Evolutionary conservation across 495 filamentous ascomycete genomes (phyloP).

Genomic region (Elaphomyces granulatus): DNA sequence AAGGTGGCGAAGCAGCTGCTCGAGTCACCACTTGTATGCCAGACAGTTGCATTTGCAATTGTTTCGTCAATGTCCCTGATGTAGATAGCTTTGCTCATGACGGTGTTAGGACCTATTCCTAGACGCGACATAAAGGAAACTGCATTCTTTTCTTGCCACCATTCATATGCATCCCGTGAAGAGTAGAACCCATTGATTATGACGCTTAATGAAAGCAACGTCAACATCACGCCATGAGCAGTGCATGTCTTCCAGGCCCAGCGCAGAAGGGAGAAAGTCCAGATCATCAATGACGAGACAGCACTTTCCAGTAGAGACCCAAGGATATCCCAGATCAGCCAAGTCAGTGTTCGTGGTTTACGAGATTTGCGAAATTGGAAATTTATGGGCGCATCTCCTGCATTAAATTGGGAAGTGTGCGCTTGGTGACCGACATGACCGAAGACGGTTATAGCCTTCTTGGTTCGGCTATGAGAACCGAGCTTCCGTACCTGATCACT

Average conservation of each 20-base stretch:
- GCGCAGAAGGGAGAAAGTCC: slow-evolving; percentile 46
- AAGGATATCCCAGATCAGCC: slow-evolving; percentile 55
- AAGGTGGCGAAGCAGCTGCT: slow-evolving; percentile 34
- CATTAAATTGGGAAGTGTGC: slow-evolving; percentile 47
- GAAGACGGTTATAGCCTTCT: slow-evolving; percentile 82
- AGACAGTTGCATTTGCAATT: slow-evolving; percentile 30
- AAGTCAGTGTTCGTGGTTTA: slow-evolving; percentile 48
- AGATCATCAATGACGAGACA: slow-evolving; percentile 58
- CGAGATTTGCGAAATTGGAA: slow-evolving; percentile 39
- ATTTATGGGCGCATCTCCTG: slow-evolving; percentile 24
- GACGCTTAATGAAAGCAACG: slow-evolving; percentile 49
- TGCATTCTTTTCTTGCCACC: slow-evolving; percentile 78
- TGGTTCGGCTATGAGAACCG: slow-evolving; percentile 64
- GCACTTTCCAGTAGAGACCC: slow-evolving; percentile 55
- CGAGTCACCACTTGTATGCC: slow-evolving; percentile 19
- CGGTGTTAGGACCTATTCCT: slow-evolving; percentile 60
- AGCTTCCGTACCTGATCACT: slow-evolving; percentile 77
- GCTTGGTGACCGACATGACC: slow-evolving; percentile 68
- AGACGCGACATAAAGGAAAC: slow-evolving; percentile 62
- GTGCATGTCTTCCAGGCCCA: slow-evolving; percentile 53
- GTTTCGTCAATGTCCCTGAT: slow-evolving; percentile 67
- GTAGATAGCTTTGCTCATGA: slow-evolving; percentile 78
- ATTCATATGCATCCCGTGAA: slow-evolving; percentile 48
- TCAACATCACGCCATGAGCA: slow-evolving; percentile 61
- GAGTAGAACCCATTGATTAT: slow-evolving; percentile 58